phyloP scores from a whole-genome alignment of 2,329 filamentous ascomycete genomes.

The Botrytis deweyae region DNA sequence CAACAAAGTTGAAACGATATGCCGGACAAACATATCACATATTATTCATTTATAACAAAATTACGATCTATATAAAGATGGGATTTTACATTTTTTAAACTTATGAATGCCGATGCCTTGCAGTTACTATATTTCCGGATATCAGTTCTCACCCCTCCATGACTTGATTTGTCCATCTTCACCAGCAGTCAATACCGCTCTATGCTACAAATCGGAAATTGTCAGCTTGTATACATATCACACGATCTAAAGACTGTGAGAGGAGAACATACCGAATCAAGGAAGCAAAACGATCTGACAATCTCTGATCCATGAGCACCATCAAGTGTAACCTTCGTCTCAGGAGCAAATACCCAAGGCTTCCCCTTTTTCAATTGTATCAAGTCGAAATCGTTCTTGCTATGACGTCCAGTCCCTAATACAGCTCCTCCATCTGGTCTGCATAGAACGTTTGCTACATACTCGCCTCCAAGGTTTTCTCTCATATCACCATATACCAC shows the following conservation, averaged over 20 bases:
- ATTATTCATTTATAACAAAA: background rate
- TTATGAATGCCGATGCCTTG: background rate
- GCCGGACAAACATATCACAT: background rate
- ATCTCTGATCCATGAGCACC: slow-evolving; percentile 65
- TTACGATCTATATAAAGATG: background rate
- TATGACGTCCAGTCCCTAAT: slow-evolving; percentile 65
- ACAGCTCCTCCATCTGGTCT: slow-evolving; percentile 61
- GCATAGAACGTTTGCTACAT: slow-evolving; percentile 65
- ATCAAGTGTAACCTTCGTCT: slow-evolving; percentile 56
- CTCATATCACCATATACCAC: slow-evolving; percentile 70
- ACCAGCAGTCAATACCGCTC: slow-evolving; percentile 42
- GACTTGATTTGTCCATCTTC: slow-evolving; percentile 44
- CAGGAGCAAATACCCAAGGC: slow-evolving; percentile 55
- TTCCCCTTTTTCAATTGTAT: slow-evolving; percentile 55
- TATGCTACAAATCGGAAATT: slow-evolving; percentile 30
- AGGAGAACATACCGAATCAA: slow-evolving; percentile 51
- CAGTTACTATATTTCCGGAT: background rate
- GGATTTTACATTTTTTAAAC: background rate
- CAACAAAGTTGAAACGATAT: background rate
- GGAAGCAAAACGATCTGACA: slow-evolving; percentile 62
- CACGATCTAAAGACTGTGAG: background rate
- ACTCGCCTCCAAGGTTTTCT: slow-evolving; percentile 65
- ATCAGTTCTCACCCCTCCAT: slow-evolving; percentile 39
- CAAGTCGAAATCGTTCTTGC: slow-evolving; percentile 58
- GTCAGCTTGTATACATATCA: background rate